Evolutionary conservation across 1,284 basidiomycete species (phyloP).

Genomic region (Anthracocystis walkeri): DNA sequence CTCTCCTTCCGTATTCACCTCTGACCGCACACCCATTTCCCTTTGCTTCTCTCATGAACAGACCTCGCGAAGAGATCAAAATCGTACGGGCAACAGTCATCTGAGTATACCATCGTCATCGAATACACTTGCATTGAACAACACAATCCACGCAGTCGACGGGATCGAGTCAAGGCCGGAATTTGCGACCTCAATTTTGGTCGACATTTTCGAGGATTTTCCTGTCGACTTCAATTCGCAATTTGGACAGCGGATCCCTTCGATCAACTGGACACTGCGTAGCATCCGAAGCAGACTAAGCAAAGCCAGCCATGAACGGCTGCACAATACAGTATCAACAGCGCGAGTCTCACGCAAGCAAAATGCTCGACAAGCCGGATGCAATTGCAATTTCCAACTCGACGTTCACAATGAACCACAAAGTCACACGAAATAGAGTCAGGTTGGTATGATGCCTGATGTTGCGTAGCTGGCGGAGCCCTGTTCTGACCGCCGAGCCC

Average conservation of each 20-base stretch:
- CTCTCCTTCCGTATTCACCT: background rate
- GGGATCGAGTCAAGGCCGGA: background rate
- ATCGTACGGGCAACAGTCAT: conserved; percentile 35
- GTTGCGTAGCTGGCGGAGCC: conserved; percentile 55
- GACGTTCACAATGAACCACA: conserved; percentile 1
- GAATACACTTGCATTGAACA: background rate
- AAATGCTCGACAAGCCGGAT: background rate
- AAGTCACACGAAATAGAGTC: conserved; percentile 15
- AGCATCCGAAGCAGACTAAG: background rate
- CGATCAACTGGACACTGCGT: too few species aligned
- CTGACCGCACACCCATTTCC: background rate
- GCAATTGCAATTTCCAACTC: background rate
- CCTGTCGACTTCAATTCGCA: background rate
- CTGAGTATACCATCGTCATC: background rate
- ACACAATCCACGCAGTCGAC: background rate
- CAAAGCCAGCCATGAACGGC: background rate
- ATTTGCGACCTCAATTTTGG: conserved; percentile 19
- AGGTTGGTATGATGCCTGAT: conserved; percentile 57
- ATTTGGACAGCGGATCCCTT: background rate
- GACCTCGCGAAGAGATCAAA: conserved; percentile 46
- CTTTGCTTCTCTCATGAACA: background rate
- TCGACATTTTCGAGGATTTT: background rate
- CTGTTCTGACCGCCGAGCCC: conserved; percentile 58
- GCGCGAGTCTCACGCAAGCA: background rate
- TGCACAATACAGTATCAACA: background rate